Evolutionary conservation across 2,329 filamentous ascomycete species (phyloP), one percentile per base, ranked within the genome.

Genomic region (Phaeosphaeria sp.): DNA sequence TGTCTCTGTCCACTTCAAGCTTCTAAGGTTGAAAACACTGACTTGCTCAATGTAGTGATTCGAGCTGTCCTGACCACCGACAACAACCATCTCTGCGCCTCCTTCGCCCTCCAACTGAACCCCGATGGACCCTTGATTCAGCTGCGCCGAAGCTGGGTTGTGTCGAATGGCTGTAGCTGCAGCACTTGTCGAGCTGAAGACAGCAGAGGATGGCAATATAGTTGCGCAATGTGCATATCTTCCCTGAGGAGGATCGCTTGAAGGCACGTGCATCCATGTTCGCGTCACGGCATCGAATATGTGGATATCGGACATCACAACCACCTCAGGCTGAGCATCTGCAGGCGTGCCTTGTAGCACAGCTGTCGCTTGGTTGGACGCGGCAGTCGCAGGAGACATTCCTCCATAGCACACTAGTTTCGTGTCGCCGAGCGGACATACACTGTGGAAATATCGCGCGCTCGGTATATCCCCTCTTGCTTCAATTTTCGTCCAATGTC

Each of bases 1-100:
- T 1, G 93, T 97, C 18, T 91, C 92, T 1, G 92, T 97, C 95
- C 95, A 99, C 78, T 95, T 96, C 58, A 98, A 80, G 74, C 92
- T 97, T 49, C 95, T 87, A 23, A 99, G 82, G 71, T 99, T 99
- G 82, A 99, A 99, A 2, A 99, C 92, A 74, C 93, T 98, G 63
- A 99, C 96, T 78, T 99, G 93, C 77, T 99, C 94, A 66, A 99
- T 99, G 73, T 99, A 99, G 76, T 97, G 93, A 76, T 99, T 99
- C n/a, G 90, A 90, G 53, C 91, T 95, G 72, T 99, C 95, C 77
- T 99, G 95, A 0, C 95, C 95, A 59, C 95, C 95, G 7, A 98
- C 93, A 15, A 99, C 90, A 6, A 99, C 87, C 94, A 99, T 97
- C 76, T 99, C 94, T 1, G 95, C 92, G 30, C 95, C 95, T 17